These are phyloP conservation scores for Lasiosphaeria ovina DNA, from an alignment of 495 filamentous ascomycete species.

Conservation along the genomic window DNA sequence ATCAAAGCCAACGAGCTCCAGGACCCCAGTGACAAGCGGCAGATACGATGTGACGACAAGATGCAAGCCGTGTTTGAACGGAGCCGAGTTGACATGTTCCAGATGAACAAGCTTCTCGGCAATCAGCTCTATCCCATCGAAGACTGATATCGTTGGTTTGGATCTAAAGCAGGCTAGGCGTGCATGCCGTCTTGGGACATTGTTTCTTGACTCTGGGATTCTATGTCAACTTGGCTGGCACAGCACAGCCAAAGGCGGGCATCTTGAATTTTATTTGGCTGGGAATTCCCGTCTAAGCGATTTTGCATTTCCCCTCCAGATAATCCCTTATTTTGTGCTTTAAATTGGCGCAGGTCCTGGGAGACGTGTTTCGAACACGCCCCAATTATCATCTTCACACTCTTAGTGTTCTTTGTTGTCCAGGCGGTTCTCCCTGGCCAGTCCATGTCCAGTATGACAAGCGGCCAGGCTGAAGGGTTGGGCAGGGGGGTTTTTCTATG, in stretches of 20 bases:
- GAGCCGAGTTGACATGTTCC: constrained; percentile 94
- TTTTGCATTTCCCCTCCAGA: neutral
- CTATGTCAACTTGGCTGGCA: constrained; percentile 2
- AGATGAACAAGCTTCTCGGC: constrained; percentile 74
- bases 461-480: too few species aligned
- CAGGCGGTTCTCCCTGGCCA: too few species aligned
- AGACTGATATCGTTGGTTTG: constrained; percentile 30
- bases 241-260: neutral
- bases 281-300: neutral
- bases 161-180: constrained; percentile 15
- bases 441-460: neutral
- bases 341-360: neutral
- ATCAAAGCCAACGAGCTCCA: constrained; percentile 85
- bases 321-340: neutral
- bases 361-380: neutral
- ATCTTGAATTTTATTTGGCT: neutral
- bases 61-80: constrained; percentile 89
- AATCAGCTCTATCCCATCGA: constrained; percentile 56
- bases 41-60: constrained; percentile 87
- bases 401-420: neutral
- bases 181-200: constrained; percentile 30
- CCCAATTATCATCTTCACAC: neutral
- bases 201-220: constrained; percentile 10
- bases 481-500: too few species aligned
- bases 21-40: constrained; percentile 84